Base-by-base conservation (phyloP, 2,329 filamentous ascomycete genomes). In the Neurospora crassa region DNA sequence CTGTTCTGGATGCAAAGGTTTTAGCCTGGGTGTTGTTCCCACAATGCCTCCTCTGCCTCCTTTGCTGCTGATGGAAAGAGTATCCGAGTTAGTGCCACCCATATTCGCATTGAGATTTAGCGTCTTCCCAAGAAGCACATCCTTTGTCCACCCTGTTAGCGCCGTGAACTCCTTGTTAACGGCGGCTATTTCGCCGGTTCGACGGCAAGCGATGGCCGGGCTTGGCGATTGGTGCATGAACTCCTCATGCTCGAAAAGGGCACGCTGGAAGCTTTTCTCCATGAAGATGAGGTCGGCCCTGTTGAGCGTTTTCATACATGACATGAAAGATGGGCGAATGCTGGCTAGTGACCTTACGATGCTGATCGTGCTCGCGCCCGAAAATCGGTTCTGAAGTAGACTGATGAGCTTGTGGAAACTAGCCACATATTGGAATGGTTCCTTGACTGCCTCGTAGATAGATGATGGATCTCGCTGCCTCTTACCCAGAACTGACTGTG, bases 111-210 rank as follows among this genome's bases (percentile, higher is more conserved):
- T 98, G 29, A 92, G 83, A 77, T 98, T 98, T 2, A 92, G 87
- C 77, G 94, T 91, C 77, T 94, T 92, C 68, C 96, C 96, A 0
- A 98, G 85, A 0, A 99, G 84, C 0, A 98, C 90, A 68, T 96
- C 92, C 78, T 94, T 94, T 69, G 90, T 92, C 96, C 96, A 99
- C 5, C 95, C 96, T 0, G 96, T 97, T 70, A 99, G 84, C 40
- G 96, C 92, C n/a, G 91, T 93, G 76, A 99, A 99, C 79, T 98
- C 96, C 81, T 97, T 97, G 79, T 96, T 96, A 29, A 96, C 93
- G 3, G 93, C 93, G 0, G 94, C 94, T n/a, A 99, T 90, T 80
- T 98, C 96, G 69, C 96, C 96, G 0, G 94, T 97, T 68, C 96
- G 89, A 68, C 96, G 90, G 78, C 93, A 96, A 37, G 98, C 93